These are phyloP conservation scores for Rosa multiflora DNA, from an alignment of 306 rosid genomes.

Conservation along the genomic window DNA sequence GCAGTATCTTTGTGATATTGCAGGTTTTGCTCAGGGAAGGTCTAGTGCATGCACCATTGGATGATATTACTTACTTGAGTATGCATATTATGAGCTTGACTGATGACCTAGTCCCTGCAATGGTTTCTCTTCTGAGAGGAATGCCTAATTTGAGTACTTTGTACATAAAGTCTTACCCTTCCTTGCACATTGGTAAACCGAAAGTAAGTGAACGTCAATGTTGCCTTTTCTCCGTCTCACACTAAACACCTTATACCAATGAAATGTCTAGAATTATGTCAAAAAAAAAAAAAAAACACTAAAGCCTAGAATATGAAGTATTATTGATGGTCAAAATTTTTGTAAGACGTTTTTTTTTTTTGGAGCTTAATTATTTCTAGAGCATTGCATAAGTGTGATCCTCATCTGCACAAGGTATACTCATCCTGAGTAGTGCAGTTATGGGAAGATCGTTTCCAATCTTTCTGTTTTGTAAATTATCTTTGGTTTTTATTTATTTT, in stretches of 20 bases:
- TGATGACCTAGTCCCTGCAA: not conserved
- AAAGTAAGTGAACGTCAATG: not conserved
- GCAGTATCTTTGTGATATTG: not conserved
- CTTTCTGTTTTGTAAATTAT: not conserved
- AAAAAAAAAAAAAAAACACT: too few species aligned
- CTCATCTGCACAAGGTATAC: not conserved
- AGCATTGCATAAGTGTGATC: not conserved
- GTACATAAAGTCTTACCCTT: not conserved
- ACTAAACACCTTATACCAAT: not conserved
- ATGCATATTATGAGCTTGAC: not conserved
- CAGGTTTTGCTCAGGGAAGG: not conserved
- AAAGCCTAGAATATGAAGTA: not conserved
- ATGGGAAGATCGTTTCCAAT: not conserved
- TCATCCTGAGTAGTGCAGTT: not conserved
- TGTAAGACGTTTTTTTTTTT: not conserved
- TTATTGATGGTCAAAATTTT: not conserved
- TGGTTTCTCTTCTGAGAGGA: not conserved
- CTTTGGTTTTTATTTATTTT: not conserved
- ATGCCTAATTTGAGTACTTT: slow-evolving; percentile 5
- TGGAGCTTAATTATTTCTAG: not conserved
- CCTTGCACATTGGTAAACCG: not conserved
- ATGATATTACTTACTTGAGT: not conserved
- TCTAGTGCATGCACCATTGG: not conserved
- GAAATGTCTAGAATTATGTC: not conserved
- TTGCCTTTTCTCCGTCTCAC: not conserved